A percentile compares a stretch with the other conserved stretches of the same genome.
Evolutionary conservation across 78 protist genomes (phyloP).

Genomic region (Dictyostelium capitatum): DNA sequence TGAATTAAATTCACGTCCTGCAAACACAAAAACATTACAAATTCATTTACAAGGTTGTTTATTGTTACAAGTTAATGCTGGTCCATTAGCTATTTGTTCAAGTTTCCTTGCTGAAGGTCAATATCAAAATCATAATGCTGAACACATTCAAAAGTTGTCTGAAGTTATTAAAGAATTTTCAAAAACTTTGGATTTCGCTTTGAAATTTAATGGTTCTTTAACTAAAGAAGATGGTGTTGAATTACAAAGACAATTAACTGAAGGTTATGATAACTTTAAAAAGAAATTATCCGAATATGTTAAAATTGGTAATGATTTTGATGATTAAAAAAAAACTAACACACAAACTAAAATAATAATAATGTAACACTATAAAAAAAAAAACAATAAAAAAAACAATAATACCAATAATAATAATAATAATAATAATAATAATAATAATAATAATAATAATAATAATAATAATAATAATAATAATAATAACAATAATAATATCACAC

Average conservation of each 20-base stretch:
- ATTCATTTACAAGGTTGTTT: conserved; percentile 79
- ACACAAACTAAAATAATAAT: neutral
- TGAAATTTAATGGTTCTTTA: conserved; percentile 29
- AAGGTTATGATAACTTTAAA: conserved; percentile 41
- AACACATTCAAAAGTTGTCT: conserved; percentile 26
- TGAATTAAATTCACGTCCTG: conserved; percentile 27
- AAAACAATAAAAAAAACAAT: neutral
- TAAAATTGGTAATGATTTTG: neutral
- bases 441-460: neutral
- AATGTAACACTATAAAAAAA: neutral
- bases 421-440: neutral
- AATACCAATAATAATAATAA: neutral
- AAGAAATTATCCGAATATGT: conserved; percentile 50
- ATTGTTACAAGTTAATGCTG: conserved; percentile 79
- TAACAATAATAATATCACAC: neutral
- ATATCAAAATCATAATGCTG: conserved; percentile 48
- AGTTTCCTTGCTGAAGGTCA: conserved; percentile 48
- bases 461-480: neutral
- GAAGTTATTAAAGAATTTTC: conserved; percentile 48
- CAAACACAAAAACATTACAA: conserved; percentile 77
- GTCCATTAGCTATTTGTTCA: conserved; percentile 78
- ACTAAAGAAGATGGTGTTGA: conserved; percentile 32
- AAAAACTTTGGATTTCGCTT: conserved; percentile 21
- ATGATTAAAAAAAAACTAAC: neutral
- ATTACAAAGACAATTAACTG: conserved; percentile 29